A percentile compares a stretch with the other conserved stretches of the same genome.
Conservation (phyloP, 2,329 filamentous ascomycete species). For the Botrytis pseudocinerea region DNA sequence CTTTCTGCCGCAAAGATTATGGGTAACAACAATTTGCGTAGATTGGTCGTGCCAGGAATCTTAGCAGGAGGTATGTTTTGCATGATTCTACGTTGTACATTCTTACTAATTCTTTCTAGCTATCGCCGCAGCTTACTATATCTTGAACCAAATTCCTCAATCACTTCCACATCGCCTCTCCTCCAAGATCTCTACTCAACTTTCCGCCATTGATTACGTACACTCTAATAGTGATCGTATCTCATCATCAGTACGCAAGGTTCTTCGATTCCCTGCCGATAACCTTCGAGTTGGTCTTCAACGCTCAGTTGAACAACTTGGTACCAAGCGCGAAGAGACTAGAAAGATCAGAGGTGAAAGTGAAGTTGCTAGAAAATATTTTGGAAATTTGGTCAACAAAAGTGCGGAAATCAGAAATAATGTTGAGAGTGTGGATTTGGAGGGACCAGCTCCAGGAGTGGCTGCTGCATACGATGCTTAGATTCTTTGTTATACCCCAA, state of each 20-base stretch:
- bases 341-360: conserved; percentile 79
- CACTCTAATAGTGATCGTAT: conserved; percentile 87
- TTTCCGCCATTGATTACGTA: conserved; percentile 85
- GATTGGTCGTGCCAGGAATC: conserved; percentile 77
- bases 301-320: conserved; percentile 81
- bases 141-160: conserved; percentile 82
- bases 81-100: conserved; percentile 17
- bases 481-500: conserved; percentile 24
- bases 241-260: conserved; percentile 80
- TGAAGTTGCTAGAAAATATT: conserved; percentile 86
- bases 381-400: conserved; percentile 76
- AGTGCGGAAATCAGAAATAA: conserved; percentile 52
- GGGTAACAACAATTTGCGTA: conserved; percentile 77
- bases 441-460: conserved; percentile 41
- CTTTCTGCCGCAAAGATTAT: conserved; percentile 78
- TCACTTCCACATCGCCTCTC: conserved; percentile 85
- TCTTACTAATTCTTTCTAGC: conserved; percentile 52
- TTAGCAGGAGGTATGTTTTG: conserved; percentile 70
- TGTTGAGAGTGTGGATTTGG: conserved; percentile 41
- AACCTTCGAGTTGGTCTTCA: conserved; percentile 82
- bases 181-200: conserved; percentile 78
- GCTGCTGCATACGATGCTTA: conserved; percentile 39
- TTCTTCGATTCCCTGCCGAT: conserved; percentile 83
- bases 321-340: conserved; percentile 76
- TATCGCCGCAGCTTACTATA: conserved; percentile 73